Evolutionary conservation across 495 filamentous ascomycete genomes (phyloP).

Genomic region (Hypomontagnella monticulosa): DNA sequence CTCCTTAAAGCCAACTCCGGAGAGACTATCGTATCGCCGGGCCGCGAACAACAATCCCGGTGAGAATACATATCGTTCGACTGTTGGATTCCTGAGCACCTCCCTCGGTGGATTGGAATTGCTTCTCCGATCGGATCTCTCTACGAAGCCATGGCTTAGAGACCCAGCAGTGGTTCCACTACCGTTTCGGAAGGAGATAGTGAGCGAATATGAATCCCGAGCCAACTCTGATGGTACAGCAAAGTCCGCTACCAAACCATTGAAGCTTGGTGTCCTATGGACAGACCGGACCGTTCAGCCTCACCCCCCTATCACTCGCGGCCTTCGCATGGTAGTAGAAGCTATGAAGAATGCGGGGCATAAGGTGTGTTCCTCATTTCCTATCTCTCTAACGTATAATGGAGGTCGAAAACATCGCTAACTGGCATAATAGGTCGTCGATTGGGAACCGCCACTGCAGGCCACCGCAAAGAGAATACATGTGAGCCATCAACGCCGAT

Average conservation of each 20-base stretch:
- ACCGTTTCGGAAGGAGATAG: conserved; percentile 41
- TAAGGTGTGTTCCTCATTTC: conserved; percentile 20
- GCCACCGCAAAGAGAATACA: conserved; percentile 48
- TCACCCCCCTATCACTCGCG: conserved; percentile 61
- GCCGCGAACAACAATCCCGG: conserved; percentile 49
- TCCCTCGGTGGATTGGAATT: conserved; percentile 46
- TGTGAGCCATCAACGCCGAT: conserved; percentile 13
- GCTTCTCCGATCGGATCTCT: conserved; percentile 45
- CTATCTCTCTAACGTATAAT: too few species aligned
- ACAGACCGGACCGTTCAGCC: conserved; percentile 65
- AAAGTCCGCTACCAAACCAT: conserved; percentile 10
- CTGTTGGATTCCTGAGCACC: conserved; percentile 42
- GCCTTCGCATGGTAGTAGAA: conserved; percentile 49
- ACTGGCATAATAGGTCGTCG: conserved; percentile 20
- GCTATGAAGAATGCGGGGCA: conserved; percentile 53
- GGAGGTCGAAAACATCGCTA: not conserved
- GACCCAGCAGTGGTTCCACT: conserved; percentile 47
- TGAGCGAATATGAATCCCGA: conserved; percentile 14
- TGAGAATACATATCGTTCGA: conserved; percentile 47
- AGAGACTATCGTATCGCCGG: conserved; percentile 62
- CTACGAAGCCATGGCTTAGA: conserved; percentile 40
- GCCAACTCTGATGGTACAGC: conserved; percentile 16
- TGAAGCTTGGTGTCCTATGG: conserved; percentile 63
- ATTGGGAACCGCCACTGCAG: conserved; percentile 56
- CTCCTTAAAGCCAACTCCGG: conserved; percentile 66